phyloP scores from a whole-genome alignment of 768 basidiomycete genomes.

The Psilocybe cyanescens region DNA sequence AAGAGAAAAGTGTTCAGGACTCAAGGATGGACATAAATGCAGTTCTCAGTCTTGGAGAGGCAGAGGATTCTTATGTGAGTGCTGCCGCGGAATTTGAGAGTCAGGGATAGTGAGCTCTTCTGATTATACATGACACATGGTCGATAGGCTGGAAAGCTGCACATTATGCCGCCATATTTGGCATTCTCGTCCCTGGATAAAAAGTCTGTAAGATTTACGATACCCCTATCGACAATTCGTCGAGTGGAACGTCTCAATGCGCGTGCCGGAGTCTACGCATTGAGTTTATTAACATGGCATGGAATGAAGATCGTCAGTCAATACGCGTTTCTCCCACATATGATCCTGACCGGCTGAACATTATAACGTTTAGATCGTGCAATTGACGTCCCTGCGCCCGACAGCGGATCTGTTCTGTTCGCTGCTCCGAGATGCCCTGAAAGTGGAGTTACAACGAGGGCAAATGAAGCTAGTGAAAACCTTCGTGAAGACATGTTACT shows the following conservation, averaged over 20 bases:
- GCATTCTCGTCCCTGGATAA: constrained; percentile 90
- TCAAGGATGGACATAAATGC: constrained; percentile 86
- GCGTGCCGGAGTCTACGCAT: constrained; percentile 93
- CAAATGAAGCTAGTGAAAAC: constrained; percentile 93
- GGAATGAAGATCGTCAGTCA: constrained; percentile 85
- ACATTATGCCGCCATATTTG: constrained; percentile 88
- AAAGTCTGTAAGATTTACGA: constrained; percentile 88
- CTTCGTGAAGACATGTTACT: constrained; percentile 93
- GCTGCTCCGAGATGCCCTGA: constrained; percentile 86
- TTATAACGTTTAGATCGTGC: constrained; percentile 65
- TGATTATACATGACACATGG: constrained; percentile 6
- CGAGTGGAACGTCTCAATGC: constrained; percentile 94
- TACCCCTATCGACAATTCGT: constrained; percentile 91
- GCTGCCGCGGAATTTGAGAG: background rate
- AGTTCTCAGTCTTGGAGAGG: constrained; percentile 80
- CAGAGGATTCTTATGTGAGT: constrained; percentile 95
- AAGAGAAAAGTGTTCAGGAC: constrained; percentile 45
- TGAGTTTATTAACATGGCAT: constrained; percentile 94
- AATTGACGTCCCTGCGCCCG: constrained; percentile 90
- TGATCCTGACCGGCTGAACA: constrained; percentile 8
- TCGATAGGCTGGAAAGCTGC: constrained; percentile 83
- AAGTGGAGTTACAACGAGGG: constrained; percentile 85
- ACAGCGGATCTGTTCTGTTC: constrained; percentile 94
- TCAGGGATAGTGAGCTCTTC: background rate
- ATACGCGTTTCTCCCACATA: background rate